These are phyloP conservation scores for Camelina laxa DNA, from an alignment of 345 rosid genomes.

Conservation along the genomic window DNA sequence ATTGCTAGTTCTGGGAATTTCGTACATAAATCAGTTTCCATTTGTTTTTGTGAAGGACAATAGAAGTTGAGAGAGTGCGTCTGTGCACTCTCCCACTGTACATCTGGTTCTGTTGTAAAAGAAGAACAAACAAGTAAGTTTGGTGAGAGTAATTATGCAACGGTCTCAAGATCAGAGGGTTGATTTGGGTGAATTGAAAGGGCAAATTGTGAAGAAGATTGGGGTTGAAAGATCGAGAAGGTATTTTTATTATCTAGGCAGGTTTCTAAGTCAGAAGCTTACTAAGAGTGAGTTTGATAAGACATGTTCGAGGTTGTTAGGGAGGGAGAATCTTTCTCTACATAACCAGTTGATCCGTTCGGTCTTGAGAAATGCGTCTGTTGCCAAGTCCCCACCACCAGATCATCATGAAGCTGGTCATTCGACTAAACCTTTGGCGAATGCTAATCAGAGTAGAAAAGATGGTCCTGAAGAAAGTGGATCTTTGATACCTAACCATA, in stretches of 20 bases:
- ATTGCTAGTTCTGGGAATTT: constrained; percentile 25
- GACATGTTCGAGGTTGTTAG: constrained; percentile 77
- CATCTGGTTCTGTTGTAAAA: not conserved
- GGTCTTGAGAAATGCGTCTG: constrained; percentile 81
- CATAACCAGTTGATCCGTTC: constrained; percentile 85
- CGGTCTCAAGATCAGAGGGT: constrained; percentile 69
- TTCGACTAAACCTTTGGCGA: constrained; percentile 47
- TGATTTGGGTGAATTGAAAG: constrained; percentile 79
- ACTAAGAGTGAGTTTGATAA: constrained; percentile 85
- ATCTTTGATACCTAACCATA: constrained; percentile 60
- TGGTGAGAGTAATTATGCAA: constrained; percentile 56
- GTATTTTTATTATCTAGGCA: constrained; percentile 72
- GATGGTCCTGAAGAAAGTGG: constrained; percentile 56
- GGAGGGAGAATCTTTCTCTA: constrained; percentile 90
- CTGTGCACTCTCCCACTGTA: constrained; percentile 38
- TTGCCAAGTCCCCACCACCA: constrained; percentile 66
- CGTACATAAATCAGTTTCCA: constrained; percentile 37
- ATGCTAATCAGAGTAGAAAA: constrained; percentile 50
- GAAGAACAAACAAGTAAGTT: not conserved
- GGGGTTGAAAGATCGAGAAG: constrained; percentile 82
- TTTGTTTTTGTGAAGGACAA: constrained; percentile 41
- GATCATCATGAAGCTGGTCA: constrained; percentile 57
- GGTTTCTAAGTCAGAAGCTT: constrained; percentile 83
- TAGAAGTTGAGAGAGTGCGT: constrained; percentile 44
- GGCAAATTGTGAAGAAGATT: constrained; percentile 76